Base-by-base conservation (phyloP, 148 eudicot species). In the Limonium bicolor region DNA sequence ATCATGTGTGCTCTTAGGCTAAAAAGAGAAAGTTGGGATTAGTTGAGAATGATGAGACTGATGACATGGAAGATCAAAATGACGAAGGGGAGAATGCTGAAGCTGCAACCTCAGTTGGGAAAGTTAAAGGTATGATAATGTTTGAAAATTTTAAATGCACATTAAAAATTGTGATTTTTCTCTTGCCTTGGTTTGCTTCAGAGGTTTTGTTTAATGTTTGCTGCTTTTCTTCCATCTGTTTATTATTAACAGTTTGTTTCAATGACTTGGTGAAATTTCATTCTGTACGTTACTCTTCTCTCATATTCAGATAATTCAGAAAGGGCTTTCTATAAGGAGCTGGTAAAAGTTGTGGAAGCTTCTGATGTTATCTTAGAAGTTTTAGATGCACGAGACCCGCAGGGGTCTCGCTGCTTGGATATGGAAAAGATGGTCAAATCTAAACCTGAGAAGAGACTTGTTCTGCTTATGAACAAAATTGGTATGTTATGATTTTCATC, bases 331-430 rank as follows among this genome's bases (percentile, higher is more conserved):
- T 90, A 85, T 78, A 90, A 81, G 71, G 99, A 90, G 69, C 76
- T 90, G 55, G 82, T 70, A 54, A 90, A 90, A 62, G 99, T 90
- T 36, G 67, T 90, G 46, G 99, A 90, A 43, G 79, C 74, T 27
- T 90, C 99, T 41, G 95, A 90, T 81, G 95, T 90, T 36, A 78
- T 90, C 54, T 64, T 90, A 63, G 94, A 90, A 62, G 95, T 90
- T 54, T 76, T 90, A 50, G 99, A 90, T 85, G 99, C 95, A 50
- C 81, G 99, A 43, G 99, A 90, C 62, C 99, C 99, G 19, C 67
- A 84, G 53, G 99, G 99, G 24, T 77, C 94, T 45, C 82, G 95
- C 19, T 90, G 95, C 51, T 50, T 62, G 5, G 95, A 90, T 55
- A 75, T 90, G 85, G 99, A 90, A 51, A 81, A 72, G 63, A 68